phyloP scores from a whole-genome alignment of 2,329 filamentous ascomycete species.

The Phialophora verrucosa region DNA sequence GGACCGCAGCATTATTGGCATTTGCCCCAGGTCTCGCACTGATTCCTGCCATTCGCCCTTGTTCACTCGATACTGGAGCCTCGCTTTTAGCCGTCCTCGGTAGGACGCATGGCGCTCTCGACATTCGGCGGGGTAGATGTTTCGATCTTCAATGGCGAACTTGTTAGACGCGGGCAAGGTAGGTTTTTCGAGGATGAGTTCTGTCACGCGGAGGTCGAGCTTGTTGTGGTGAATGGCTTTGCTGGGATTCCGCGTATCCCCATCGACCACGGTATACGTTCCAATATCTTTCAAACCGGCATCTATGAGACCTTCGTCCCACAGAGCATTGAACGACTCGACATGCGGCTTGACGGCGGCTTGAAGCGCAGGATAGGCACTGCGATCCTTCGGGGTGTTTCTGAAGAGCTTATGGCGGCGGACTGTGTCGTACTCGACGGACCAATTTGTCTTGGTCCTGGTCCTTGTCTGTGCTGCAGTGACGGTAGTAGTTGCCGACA shows the following conservation, averaged over 20 bases:
- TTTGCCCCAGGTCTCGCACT: slow-evolving; percentile 80
- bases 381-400: slow-evolving; percentile 83
- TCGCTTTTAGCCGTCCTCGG: slow-evolving; percentile 80
- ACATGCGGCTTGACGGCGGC: slow-evolving; percentile 89
- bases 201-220: slow-evolving; percentile 77
- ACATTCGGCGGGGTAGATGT: slow-evolving; percentile 90
- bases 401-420: slow-evolving; percentile 87
- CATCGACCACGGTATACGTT: slow-evolving; percentile 84
- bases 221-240: slow-evolving; percentile 63
- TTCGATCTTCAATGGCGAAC: slow-evolving; percentile 75
- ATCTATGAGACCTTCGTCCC: slow-evolving; percentile 75
- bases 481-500: slow-evolving; percentile 30
- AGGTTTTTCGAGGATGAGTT: slow-evolving; percentile 82
- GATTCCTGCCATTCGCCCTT: slow-evolving; percentile 83
- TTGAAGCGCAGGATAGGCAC: slow-evolving; percentile 85
- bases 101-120: slow-evolving; percentile 93
- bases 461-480: slow-evolving; percentile 30
- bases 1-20: slow-evolving; percentile 94
- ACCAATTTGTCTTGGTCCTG: slow-evolving; percentile 62
- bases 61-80: slow-evolving; percentile 85
- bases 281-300: slow-evolving; percentile 87
- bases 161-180: slow-evolving; percentile 82
- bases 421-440: slow-evolving; percentile 82
- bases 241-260: slow-evolving; percentile 55
- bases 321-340: slow-evolving; percentile 92